Evolutionary conservation across 176 grass and related monocot species (phyloP), one percentile per base, ranked within the genome.

Genomic region (Thalia dealbata): DNA sequence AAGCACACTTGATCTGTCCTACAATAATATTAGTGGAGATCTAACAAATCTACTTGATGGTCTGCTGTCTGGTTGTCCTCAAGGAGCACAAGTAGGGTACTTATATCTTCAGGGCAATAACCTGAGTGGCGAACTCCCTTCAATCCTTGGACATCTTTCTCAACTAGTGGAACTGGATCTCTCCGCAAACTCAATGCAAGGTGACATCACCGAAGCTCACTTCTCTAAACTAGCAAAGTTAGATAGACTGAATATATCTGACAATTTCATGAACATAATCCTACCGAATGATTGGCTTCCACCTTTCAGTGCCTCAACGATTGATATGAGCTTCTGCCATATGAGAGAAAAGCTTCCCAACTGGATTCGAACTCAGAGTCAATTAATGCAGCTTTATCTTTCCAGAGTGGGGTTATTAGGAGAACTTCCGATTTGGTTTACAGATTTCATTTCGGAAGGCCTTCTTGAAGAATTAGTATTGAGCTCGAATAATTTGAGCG

Each of bases 201-300:
- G 79, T 59, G 67, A 27, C 26, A 76, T 75, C 10, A 67, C 73
- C 0, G 72, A 82, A 26, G 22, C 45, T 26, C 62, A 70, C 10
- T 75, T 82, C 30, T 60, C 12, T 15, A 50, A 82, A 23, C 64
- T 82, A n/a, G 64, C n/a, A 5, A 77, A 67, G 0, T 77, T 82
- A 24, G 38, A 9, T 11, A 5, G 63, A 27, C 69, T 77, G 22
- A 73, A 82, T 29, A 71, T 82, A 52, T 82, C 65, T 48, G 42
- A 54, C 3, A 82, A 82, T 44, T 76, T 59, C 51, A 42, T 82
- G 41, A 48, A 73, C 41, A 0, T 82, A 14, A 51, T 60, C 45
- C n/a, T 82, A n/a, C 70, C 64, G 10, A 1, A 75, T 51, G 27
- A 75, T 75, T 64, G 61, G 27, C 26, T 14, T 64, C 61, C 61